Evolutionary conservation across 106 monocot genomes (phyloP), one percentile per base, ranked within the genome.

Genomic region (Allium sativum): DNA sequence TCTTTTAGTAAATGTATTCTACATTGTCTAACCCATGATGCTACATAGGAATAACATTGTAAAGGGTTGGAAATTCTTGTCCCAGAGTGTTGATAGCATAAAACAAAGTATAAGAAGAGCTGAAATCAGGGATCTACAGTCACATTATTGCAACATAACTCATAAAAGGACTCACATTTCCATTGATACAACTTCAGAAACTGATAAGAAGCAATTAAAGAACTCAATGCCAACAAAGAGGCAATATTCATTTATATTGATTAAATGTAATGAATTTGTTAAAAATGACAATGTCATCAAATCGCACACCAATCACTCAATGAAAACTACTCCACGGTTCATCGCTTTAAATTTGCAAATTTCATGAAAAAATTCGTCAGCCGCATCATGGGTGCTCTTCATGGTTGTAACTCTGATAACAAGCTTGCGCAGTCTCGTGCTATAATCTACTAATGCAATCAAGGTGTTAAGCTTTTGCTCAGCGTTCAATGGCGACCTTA

Each of bases 381-480:
- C 88, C 41, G 65, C 68, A 2, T 92, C 92, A 76, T 85, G 71
- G 70, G 78, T 78, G 16, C 80, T 84, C 60, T 87, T 92, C 92
- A 92, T 98, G 73, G 82, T 82, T 2, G 84, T 81, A 42, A 98
- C 74, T 69, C 88, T 78, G 40, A 99, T 85, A n/a, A 81, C 62
- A 88, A 99, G 76, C 65, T 60, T 85, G 14, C 46, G 45, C 52
- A 92, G 66, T 47, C 72, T 85, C 19, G 21, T 56, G 45, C 85
- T 75, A 62, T 74, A 76, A 44, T 72, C 76, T 45, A 92, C 65
- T 67, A 92, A 59, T 13, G 78, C 83, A 21, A 79, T 79, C 0
- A 99, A 82, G 6, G 98, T 81, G 46, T 58, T 83, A 65, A 99
- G 72, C 66, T 99, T 99, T 72, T 99, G 92, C 63, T 85, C 88